Percentiles rank a stretch among this genome's conserved stretches.
Conservation (phyloP, 129 eudicot species). For the Pittosporum tobira region DNA sequence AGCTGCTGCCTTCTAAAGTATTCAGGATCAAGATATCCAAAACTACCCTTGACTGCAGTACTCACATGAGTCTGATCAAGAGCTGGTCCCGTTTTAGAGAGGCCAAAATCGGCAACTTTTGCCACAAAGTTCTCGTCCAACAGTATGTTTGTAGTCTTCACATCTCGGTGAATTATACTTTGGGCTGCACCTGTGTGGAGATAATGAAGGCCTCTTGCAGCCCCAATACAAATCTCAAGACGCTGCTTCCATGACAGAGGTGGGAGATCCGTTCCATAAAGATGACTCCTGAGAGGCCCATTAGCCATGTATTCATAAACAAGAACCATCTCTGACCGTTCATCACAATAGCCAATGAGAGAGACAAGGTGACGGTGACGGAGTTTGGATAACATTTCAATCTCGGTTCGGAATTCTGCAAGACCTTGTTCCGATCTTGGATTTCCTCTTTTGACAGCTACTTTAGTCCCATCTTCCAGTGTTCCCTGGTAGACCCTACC, state of each 20-base stretch:
- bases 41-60: conserved; percentile 97
- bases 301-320: conserved; percentile 96
- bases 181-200: conserved; percentile 94
- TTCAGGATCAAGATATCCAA: conserved; percentile 96
- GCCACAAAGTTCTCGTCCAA: conserved; percentile 86
- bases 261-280: conserved; percentile 79
- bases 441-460: conserved; percentile 92
- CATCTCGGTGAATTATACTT: conserved; percentile 91
- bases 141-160: conserved; percentile 92
- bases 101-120: conserved; percentile 94
- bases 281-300: conserved; percentile 96
- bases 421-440: conserved; percentile 96
- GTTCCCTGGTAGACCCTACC: conserved; percentile 96
- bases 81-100: conserved; percentile 88
- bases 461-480: conserved; percentile 74
- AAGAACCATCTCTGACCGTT: conserved; percentile 92
- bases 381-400: conserved; percentile 93
- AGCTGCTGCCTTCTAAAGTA: conserved; percentile 92
- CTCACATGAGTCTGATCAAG: conserved; percentile 94
- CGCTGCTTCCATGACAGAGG: conserved; percentile 85
- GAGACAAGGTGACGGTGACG: conserved; percentile 96
- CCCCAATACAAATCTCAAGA: conserved; percentile 92
- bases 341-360: conserved; percentile 90
- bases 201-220: conserved; percentile 93
- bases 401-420: conserved; percentile 87